Conservation (phyloP, 192 early-diverging fungal genomes). For the Coemansia interrupta region DNA sequence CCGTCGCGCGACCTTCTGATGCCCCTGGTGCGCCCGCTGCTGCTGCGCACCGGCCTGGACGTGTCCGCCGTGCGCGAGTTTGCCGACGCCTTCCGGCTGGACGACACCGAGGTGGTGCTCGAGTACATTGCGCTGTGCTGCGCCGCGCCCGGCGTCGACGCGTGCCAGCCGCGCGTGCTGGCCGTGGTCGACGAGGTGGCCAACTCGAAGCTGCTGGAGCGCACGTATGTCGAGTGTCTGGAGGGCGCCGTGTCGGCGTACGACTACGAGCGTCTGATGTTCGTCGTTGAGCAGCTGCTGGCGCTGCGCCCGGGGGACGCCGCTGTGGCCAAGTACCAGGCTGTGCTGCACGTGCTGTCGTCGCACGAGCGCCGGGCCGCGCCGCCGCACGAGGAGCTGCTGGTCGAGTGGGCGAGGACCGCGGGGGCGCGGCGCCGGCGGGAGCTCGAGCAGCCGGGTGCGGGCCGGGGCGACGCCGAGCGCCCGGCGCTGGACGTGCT, state of each 20-base stretch:
- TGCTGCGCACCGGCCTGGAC: conserved; percentile 61
- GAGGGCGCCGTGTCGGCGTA: conserved; percentile 56
- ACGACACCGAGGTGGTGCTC: conserved; percentile 37
- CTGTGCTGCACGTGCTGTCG: conserved; percentile 56
- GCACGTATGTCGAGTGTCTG: conserved; percentile 47
- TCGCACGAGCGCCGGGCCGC: conserved; percentile 50
- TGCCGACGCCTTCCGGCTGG: conserved; percentile 57
- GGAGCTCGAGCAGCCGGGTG: conserved; percentile 1
- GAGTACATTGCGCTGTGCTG: conserved; percentile 50
- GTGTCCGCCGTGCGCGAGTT: conserved; percentile 63
- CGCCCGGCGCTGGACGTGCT: conserved; percentile 2
- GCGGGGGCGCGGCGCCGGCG: conserved; percentile 7
- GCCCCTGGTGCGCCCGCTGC: conserved; percentile 56
- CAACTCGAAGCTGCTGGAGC: conserved; percentile 58
- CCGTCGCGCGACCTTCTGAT: conserved; percentile 53
- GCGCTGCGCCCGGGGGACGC: conserved; percentile 50
- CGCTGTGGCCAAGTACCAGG: conserved; percentile 29
- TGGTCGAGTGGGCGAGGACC: conserved; percentile 28
- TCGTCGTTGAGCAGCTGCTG: conserved; percentile 57
- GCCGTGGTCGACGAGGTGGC: conserved; percentile 50
- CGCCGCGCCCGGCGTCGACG: conserved; percentile 26
- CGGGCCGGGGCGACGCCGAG: not conserved
- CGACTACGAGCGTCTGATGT: conserved; percentile 64
- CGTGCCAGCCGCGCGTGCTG: conserved; percentile 53
- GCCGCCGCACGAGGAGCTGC: conserved; percentile 56